Evolutionary conservation across 148 eudicot species (phyloP), one percentile per base, ranked within the genome.

Genomic region (Salicornia ramosissima): DNA sequence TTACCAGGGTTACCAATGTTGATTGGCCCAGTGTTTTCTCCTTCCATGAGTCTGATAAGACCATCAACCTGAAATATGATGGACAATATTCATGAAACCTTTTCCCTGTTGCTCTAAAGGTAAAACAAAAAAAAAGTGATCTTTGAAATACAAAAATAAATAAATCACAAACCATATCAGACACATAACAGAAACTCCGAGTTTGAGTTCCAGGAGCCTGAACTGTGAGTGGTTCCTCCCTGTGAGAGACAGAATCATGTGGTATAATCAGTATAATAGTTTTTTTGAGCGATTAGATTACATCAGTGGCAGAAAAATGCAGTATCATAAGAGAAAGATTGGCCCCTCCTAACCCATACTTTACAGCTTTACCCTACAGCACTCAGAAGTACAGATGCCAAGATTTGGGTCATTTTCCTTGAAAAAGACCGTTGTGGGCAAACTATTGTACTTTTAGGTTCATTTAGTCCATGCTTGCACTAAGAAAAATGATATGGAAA

Each of bases 201-300:
- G 99, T 91, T 77, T 95, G 97, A 31, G 93, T 95, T 75, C 99
- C 99, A 67, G 99, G 99, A 77, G 86, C 75, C 64, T 95, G 99
- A 69, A 95, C 97, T 3, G 99, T 95, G 84, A 95, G 80, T 19
- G 99, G 87, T 68, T 95, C 97, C 78, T 77, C 84, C 10, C 99
- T 95, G 79, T 67, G 82, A 24, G 40, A 60, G 14, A 11, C 34
- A 55, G 39, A 46, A 67, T 36, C 7, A 11, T 39, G 19, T 60
- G 24, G 46, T 0, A 31, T 22, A 9, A 33, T 69, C 47, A 68
- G n/a, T 26, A 24, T 57, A 1, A 4, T 8, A 49, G 18, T 2
- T n/a, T n/a, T n/a, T 16, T 1, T 46, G 30, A 25, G 56, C 19
- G 22, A 50, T 14, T 1, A 1, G 40, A 58, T 28, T 12, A 29